A percentile compares a stretch with the other conserved stretches of the same genome.
These are phyloP conservation scores for Neofusicoccum kwambonambiense DNA, from an alignment of 2,329 filamentous ascomycete species.

Conservation along the genomic window DNA sequence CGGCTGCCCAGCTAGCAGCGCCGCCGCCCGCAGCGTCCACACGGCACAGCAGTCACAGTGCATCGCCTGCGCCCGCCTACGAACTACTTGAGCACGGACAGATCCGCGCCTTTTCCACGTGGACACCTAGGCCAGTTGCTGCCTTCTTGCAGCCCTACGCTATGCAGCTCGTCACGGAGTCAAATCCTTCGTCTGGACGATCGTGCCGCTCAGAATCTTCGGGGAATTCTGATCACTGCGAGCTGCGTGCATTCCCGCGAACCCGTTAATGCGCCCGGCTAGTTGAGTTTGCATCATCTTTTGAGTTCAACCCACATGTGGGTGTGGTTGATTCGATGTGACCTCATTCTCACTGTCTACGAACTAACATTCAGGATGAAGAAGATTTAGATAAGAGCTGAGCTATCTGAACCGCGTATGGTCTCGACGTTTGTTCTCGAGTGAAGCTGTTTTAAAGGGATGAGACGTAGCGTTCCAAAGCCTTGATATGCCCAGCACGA, in stretches of 20 bases:
- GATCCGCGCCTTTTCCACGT: conserved; percentile 2
- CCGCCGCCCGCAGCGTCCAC: neutral
- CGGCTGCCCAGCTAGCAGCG: neutral
- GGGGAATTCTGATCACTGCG: neutral
- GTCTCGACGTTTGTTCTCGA: neutral
- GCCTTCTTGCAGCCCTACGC: neutral
- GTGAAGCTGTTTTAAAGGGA: neutral
- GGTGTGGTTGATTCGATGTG: neutral
- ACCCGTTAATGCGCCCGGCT: neutral
- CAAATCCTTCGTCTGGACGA: neutral
- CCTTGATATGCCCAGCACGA: neutral
- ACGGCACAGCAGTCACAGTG: neutral
- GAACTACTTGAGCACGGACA: conserved; percentile 1
- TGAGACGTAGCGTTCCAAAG: conserved; percentile 4
- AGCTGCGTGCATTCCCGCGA: neutral
- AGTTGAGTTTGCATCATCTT: neutral
- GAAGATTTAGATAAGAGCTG: neutral
- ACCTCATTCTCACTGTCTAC: neutral
- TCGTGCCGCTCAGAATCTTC: neutral
- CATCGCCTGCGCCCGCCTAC: neutral
- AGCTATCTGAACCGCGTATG: neutral
- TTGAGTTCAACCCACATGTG: neutral
- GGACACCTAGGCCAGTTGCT: conserved; percentile 6
- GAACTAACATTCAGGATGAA: neutral
- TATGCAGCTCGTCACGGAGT: neutral